Evolutionary conservation across 768 basidiomycete genomes (phyloP), one percentile per base, ranked within the genome.

Genomic region (Boletus coccyginus): DNA sequence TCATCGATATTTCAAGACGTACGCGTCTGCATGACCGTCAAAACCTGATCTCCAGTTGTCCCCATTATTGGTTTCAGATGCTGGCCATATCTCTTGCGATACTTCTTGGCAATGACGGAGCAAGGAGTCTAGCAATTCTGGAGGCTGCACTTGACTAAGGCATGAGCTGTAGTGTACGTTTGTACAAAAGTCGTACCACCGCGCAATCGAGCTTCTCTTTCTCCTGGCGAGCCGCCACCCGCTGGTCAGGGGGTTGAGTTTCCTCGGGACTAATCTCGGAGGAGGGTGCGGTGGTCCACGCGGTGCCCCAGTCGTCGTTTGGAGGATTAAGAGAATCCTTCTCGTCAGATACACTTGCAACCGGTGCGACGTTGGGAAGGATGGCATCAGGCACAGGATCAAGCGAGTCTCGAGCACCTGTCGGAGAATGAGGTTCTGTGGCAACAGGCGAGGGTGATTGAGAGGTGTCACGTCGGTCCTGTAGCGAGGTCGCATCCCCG

Each of bases 121-220:
- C 24, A 92, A 79, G 5, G 75, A 74, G 9, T 80, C 76, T 46
- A 92, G 69, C n/a, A 84, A 60, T 66, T 88, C 83, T 48, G 88
- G 86, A 33, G 88, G 87, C 90, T 92, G 59, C 17, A 52, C 53
- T 62, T n/a, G 46, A 50, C 48, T 63, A 51, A 60, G 55, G 59
- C 36, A 54, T 63, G 51, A 65, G 54, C 44, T 44, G 57, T 56
- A 50, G 62, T 57, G 52, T 38, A n/a, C 50, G 38, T 32, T 24
- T 56, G 40, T 53, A 55, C 50, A 39, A 49, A 65, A 35, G 59
- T 39, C 88, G 72, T 72, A 90, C 90, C 66, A 90, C 83, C 66
- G 80, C 77, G 43, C 77, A 77, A 66, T 90, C 82, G 63, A 81
- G 76, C 56, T 77, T 78, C 59, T 80, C 80, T 62, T 88, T 86